phyloP scores from a whole-genome alignment of 345 rosid genomes.

The Euphorbia peplus region DNA sequence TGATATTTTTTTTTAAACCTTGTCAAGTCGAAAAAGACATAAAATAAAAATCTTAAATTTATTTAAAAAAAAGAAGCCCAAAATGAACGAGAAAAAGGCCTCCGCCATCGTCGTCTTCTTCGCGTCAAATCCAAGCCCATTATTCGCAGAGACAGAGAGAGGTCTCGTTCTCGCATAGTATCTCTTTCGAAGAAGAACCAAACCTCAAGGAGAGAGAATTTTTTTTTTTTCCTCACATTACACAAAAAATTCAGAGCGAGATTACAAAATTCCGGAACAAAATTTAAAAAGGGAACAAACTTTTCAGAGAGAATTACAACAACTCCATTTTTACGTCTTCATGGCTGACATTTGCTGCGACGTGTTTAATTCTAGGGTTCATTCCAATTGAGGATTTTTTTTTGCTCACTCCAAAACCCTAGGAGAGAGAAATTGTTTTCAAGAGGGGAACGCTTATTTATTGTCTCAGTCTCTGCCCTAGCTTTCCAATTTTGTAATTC shows the following conservation, averaged over 20 bases:
- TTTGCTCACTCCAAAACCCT: constrained; percentile 9
- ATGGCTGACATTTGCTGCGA: constrained; percentile 18
- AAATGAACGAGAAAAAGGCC: neutral
- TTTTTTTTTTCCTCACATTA: neutral
- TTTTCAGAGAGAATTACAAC: constrained; percentile 5
- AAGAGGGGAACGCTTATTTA: constrained; percentile 3
- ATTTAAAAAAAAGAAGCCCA: neutral
- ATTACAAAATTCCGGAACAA: neutral
- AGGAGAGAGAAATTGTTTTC: constrained; percentile 24
- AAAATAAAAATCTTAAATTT: neutral
- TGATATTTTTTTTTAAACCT: too few relatives aligned
- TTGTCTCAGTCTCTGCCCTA: constrained; percentile 13
- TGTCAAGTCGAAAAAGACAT: too few relatives aligned
- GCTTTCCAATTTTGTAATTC: constrained; percentile 17
- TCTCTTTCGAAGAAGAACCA: constrained; percentile 11
- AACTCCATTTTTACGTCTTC: constrained; percentile 5
- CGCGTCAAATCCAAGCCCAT: constrained; percentile 14
- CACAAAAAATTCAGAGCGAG: constrained; percentile 6
- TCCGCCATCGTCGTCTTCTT: constrained; percentile 14
- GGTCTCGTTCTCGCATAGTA: constrained; percentile 12
- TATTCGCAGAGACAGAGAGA: constrained; percentile 5
- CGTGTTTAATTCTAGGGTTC: constrained; percentile 11
- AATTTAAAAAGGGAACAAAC: constrained; percentile 6
- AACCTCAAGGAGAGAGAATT: neutral
- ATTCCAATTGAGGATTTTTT: constrained; percentile 8